A percentile compares a stretch with the other conserved stretches of the same genome.
These are phyloP conservation scores for Scytalidium sp. DNA, from an alignment of 2,329 filamentous ascomycete species.

Conservation along the genomic window DNA sequence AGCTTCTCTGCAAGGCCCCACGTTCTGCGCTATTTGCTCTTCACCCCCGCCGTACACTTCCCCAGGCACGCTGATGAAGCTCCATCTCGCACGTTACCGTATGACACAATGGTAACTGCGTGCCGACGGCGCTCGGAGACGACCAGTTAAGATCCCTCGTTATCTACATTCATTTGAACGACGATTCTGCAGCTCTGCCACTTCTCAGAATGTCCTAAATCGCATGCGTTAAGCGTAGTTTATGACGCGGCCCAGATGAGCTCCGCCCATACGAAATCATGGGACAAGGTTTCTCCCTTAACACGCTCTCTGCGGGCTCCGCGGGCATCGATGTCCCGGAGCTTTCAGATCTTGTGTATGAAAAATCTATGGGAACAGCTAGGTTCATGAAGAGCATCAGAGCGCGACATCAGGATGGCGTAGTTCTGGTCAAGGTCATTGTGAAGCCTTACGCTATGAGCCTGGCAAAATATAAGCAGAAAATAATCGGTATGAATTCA, in stretches of 20 bases:
- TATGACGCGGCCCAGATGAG: conserved; percentile 26
- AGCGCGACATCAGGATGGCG: conserved; percentile 82
- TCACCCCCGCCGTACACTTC: not conserved
- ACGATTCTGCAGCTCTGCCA: conserved; percentile 17
- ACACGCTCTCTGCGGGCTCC: conserved; percentile 85
- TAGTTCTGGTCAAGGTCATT: conserved; percentile 91
- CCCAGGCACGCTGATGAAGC: not conserved
- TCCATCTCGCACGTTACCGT: not conserved
- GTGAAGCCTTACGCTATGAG: conserved; percentile 89
- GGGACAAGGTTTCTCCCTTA: conserved; percentile 96
- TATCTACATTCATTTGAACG: not conserved
- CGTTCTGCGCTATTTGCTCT: not conserved
- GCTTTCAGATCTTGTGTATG: conserved; percentile 85
- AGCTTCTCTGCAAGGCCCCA: not conserved
- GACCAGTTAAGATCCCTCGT: not conserved
- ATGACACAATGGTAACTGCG: not conserved
- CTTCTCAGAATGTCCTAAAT: conserved; percentile 15
- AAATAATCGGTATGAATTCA: conserved; percentile 63
- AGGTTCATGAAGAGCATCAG: conserved; percentile 97
- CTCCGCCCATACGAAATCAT: conserved; percentile 46
- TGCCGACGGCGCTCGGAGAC: not conserved
- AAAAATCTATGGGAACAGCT: conserved; percentile 86
- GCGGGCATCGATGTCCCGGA: conserved; percentile 94
- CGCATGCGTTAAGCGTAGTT: conserved; percentile 7
- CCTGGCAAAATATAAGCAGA: conserved; percentile 73